Evolutionary conservation across 345 rosid genomes (phyloP).

Genomic region (Geranium rotundifolium): DNA sequence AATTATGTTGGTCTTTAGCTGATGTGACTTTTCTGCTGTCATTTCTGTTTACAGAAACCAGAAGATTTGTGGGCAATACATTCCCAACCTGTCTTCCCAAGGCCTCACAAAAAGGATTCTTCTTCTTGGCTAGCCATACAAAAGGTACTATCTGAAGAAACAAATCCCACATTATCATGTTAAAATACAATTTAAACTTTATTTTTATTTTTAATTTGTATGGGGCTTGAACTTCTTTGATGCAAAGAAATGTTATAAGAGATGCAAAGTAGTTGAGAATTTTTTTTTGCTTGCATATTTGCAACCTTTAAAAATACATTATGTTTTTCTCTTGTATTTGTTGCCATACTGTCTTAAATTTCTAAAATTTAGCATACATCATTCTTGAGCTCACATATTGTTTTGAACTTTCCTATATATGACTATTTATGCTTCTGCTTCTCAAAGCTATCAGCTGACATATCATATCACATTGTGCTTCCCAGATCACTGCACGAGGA

Average conservation of each 20-base stretch:
- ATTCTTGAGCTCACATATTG: neutral
- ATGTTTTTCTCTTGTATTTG: too few species aligned
- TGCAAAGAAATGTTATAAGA: too few species aligned
- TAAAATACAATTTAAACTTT: too few species aligned
- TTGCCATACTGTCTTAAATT: too few species aligned
- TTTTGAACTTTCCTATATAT: neutral
- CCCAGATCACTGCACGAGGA: slow-evolving; percentile 58
- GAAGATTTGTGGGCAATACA: slow-evolving; percentile 92
- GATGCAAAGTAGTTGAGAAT: too few species aligned
- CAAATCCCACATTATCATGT: neutral
- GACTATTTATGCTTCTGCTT: neutral
- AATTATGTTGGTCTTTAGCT: neutral
- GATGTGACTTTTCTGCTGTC: neutral
- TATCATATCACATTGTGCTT: slow-evolving; percentile 7
- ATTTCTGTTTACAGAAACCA: slow-evolving; percentile 45
- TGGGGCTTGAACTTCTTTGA: neutral
- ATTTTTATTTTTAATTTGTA: too few species aligned
- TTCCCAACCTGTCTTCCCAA: slow-evolving; percentile 65
- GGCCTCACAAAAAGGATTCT: slow-evolving; percentile 68
- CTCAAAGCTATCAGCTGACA: neutral
- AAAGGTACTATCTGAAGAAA: slow-evolving; percentile 34
- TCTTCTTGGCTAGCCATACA: slow-evolving; percentile 76
- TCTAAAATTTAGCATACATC: too few species aligned
- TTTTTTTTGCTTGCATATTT: too few species aligned
- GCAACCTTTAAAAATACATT: too few species aligned